Evolutionary conservation across 169 alveolate species (phyloP), one percentile per base, ranked within the genome.

Genomic region (Cryptosporidium ubiquitum): DNA sequence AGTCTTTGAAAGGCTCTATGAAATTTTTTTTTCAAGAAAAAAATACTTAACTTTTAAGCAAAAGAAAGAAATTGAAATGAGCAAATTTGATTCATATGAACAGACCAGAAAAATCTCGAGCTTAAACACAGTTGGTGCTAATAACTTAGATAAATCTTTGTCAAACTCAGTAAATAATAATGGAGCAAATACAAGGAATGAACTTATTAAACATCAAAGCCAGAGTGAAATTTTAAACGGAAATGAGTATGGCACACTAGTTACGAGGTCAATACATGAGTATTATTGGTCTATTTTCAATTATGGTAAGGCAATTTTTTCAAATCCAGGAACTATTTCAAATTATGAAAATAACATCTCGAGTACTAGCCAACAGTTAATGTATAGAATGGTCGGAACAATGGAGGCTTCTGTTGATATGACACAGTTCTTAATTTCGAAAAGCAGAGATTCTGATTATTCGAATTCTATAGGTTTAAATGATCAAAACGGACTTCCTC

Each of bases 401-500:
- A 79, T 79, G 89, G 89, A 79, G 44, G 23, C 44, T 61, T 79
- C 89, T 14, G 52, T 79, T 60, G 73, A 79, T 61, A 57, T 42
- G 18, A 79, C 35, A 2, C 68, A 79, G 39, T 61, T 66, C 26
- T 23, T 79, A 10, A 31, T 35, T n/a, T 42, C 55, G 12, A 52
- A 14, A 14, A 64, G 44, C 6, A 37, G 55, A 37, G 89, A 79
- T 31, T 40, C 60, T 4, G 55, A 58, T 7, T 57, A 79, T 35
- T 64, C 89, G 29, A 26, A 64, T 64, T 79, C 75, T 20, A 58
- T 40, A 10, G 89, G 73, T 1, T 44, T 79, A 7, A 79, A 58
- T n/a, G 75, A 79, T 20, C 79, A 79, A 18, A 64, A 79, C 2
- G 89, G 75, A 60, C 64, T 79, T 58, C 89, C 89, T 40, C 69